These are phyloP conservation scores for Mycena galopus DNA, from an alignment of 768 basidiomycete genomes.

Conservation along the genomic window DNA sequence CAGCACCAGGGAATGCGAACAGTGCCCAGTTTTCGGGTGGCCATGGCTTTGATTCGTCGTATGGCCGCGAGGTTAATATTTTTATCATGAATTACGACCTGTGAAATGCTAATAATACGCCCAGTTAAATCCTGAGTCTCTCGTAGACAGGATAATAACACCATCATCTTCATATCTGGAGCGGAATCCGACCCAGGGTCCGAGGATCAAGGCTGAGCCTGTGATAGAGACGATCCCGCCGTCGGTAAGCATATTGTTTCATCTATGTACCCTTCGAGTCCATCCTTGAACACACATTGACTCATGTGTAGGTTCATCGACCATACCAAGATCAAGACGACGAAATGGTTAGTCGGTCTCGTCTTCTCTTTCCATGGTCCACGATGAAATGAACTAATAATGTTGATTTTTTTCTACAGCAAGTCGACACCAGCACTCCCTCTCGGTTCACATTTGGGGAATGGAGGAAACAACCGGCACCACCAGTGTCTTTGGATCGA, in stretches of 20 bases:
- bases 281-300: background rate
- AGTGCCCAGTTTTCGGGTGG: no score
- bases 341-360: background rate
- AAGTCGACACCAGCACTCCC: slow-evolving; percentile 12
- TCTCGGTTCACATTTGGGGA: background rate
- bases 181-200: background rate
- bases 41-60: background rate
- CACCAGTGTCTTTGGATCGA: background rate
- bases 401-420: background rate
- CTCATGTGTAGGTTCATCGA: background rate
- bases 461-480: background rate
- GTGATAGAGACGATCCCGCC: slow-evolving; percentile 16
- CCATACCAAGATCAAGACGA: background rate
- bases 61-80: background rate
- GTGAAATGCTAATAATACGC: background rate
- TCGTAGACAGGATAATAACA: no score
- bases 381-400: background rate
- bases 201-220: slow-evolving; percentile 22
- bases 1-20: background rate
- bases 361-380: background rate
- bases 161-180: background rate
- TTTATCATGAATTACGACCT: no score
- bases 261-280: background rate
- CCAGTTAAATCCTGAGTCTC: background rate
- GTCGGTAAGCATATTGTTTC: no score